phyloP scores from a whole-genome alignment of 805 yeast species.

The Saturnispora kantuleensis region DNA sequence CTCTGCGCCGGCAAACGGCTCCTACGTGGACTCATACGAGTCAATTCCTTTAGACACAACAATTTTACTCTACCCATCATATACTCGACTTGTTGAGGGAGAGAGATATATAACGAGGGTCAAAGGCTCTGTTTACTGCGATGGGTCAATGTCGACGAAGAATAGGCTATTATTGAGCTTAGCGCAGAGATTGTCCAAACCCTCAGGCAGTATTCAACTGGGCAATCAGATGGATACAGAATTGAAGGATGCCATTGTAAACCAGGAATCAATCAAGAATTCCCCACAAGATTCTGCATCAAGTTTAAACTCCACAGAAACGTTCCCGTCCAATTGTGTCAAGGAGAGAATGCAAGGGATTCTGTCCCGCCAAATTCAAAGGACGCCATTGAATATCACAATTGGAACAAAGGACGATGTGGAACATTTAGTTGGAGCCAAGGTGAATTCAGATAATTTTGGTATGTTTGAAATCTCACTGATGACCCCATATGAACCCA shows the following conservation, averaged over 20 bases:
- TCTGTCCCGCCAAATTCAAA: slow-evolving; percentile 55
- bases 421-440: slow-evolving; percentile 22
- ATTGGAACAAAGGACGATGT: slow-evolving; percentile 39
- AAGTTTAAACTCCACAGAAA: slow-evolving; percentile 17
- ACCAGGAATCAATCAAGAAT: slow-evolving; percentile 18
- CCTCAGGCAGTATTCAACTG: slow-evolving; percentile 18
- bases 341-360: slow-evolving; percentile 61
- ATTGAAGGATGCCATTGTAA: slow-evolving; percentile 24
- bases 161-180: slow-evolving; percentile 59
- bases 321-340: slow-evolving; percentile 23
- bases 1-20: slow-evolving; percentile 11
- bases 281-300: background rate
- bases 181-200: slow-evolving; percentile 55
- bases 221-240: slow-evolving; percentile 30
- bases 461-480: slow-evolving; percentile 57
- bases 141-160: slow-evolving; percentile 62
- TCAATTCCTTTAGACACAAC: slow-evolving; percentile 46
- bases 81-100: slow-evolving; percentile 29
- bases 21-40: slow-evolving; percentile 2
- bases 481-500: slow-evolving; percentile 50
- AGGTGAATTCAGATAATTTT: slow-evolving; percentile 47
- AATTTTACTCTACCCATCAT: slow-evolving; percentile 52
- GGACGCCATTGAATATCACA: slow-evolving; percentile 42
- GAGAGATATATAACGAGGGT: slow-evolving; percentile 46
- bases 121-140: slow-evolving; percentile 61